Conservation (phyloP, 164 flowering plant genomes). For the Santalum album region DNA sequence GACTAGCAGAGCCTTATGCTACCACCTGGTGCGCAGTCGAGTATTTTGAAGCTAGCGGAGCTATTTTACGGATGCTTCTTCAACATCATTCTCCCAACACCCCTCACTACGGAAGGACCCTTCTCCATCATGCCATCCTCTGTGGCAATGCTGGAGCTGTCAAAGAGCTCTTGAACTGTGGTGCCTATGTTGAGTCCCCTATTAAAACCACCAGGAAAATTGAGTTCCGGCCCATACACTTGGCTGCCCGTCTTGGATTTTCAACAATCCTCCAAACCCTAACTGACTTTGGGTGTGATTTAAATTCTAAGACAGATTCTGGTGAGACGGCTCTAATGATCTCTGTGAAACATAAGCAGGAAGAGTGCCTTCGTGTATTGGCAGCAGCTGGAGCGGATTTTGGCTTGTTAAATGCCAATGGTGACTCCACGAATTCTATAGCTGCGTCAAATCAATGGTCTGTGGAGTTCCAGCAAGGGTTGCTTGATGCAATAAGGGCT, state of each 20-base stretch:
- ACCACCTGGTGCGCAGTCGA: conserved; percentile 79
- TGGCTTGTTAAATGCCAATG: conserved; percentile 34
- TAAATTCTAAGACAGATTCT: conserved; percentile 39
- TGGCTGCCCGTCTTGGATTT: conserved; percentile 57
- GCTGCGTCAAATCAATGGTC: conserved; percentile 38
- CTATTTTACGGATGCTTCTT: conserved; percentile 48
- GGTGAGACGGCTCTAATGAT: conserved; percentile 69
- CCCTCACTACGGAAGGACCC: conserved; percentile 46
- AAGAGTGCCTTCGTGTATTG: conserved; percentile 39
- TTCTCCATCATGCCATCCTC: conserved; percentile 69
- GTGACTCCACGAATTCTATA: conserved; percentile 34
- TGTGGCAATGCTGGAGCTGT: conserved; percentile 48
- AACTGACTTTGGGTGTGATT: conserved; percentile 46
- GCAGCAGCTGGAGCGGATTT: conserved; percentile 60
- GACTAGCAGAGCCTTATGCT: conserved; percentile 61
- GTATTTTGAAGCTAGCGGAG: conserved; percentile 58
- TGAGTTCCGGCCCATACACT: conserved; percentile 44
- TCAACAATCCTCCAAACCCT: conserved; percentile 31
- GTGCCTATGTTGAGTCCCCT: conserved; percentile 40
- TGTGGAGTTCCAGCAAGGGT: conserved; percentile 28
- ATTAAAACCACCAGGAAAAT: conserved; percentile 28
- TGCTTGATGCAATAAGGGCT: conserved; percentile 22
- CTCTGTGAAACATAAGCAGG: conserved; percentile 35
- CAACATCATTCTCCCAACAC: conserved; percentile 21
- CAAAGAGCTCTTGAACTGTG: conserved; percentile 32